Percentiles rank a stretch among this genome's conserved stretches.
phyloP scores from a whole-genome alignment of 106 monocot species.

The Gastrodia elata region DNA sequence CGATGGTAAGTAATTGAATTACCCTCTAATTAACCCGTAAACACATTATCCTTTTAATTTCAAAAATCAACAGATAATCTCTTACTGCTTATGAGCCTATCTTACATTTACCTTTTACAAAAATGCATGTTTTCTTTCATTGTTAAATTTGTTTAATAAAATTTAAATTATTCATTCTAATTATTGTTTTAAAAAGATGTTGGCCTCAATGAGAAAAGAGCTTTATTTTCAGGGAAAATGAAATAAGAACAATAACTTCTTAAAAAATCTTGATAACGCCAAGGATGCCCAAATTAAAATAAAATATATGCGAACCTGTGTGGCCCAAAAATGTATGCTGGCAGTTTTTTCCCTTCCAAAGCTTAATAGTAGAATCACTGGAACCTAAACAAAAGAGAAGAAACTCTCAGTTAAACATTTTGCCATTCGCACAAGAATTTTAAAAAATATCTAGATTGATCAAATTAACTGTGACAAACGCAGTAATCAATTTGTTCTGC shows the following conservation, averaged over 20 bases:
- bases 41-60: no score
- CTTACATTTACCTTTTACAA: no score
- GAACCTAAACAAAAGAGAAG: conserved; percentile 41
- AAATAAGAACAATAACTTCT: background rate
- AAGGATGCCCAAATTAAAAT: background rate
- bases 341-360: conserved; percentile 83
- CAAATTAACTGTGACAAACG: background rate
- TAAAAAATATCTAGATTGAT: background rate
- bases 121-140: no score
- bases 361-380: conserved; percentile 81
- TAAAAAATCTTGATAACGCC: background rate
- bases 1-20: no score
- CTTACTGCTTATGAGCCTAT: no score
- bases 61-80: no score
- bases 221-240: background rate
- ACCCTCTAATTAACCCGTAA: no score
- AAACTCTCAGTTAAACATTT: background rate
- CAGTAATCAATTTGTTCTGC: background rate
- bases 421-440: background rate
- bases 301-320: conserved; percentile 49
- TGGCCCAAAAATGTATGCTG: conserved; percentile 72
- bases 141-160: no score
- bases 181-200: no score
- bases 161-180: no score
- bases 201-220: no score